Percentiles rank a stretch among this genome's conserved stretches.
Evolutionary conservation across 1,284 basidiomycete species (phyloP).

Genomic region (Melampsora larici-populina): DNA sequence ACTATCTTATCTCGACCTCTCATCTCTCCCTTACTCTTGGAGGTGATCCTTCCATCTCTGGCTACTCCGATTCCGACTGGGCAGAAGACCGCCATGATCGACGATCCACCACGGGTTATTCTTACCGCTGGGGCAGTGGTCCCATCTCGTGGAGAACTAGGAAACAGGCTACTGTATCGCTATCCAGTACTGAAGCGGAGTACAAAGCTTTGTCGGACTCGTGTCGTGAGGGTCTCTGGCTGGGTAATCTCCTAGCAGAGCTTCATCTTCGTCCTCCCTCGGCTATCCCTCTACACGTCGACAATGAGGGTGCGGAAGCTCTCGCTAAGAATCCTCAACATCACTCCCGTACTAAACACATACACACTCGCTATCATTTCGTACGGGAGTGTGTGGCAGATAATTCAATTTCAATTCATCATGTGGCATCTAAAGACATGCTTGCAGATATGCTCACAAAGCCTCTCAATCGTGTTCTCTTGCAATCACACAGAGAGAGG

Average conservation of each 20-base stretch:
- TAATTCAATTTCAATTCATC: slow-evolving; percentile 51
- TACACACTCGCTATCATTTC: slow-evolving; percentile 26
- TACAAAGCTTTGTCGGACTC: slow-evolving; percentile 6
- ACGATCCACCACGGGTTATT: neutral
- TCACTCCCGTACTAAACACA: too few species aligned
- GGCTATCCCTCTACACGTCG: too few species aligned
- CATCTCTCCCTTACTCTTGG: neutral
- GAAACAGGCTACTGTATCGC: slow-evolving; percentile 7
- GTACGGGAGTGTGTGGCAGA: slow-evolving; percentile 16
- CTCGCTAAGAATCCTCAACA: too few species aligned
- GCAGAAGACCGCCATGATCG: slow-evolving; percentile 3
- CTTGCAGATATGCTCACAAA: slow-evolving; percentile 58
- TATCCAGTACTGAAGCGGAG: neutral
- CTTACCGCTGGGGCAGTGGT: neutral
- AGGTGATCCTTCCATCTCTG: neutral
- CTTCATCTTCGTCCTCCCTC: too few species aligned
- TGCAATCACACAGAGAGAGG: neutral
- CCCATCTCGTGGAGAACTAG: slow-evolving; percentile 7
- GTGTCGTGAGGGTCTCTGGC: neutral
- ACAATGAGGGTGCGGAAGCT: slow-evolving; percentile 52
- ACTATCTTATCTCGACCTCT: neutral
- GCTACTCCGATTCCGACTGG: slow-evolving; percentile 13
- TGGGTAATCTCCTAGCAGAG: neutral
- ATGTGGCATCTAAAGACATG: slow-evolving; percentile 53
- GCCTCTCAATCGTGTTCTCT: slow-evolving; percentile 46